phyloP scores from a whole-genome alignment of 2,329 filamentous ascomycete species.

The Dothistroma pini region DNA sequence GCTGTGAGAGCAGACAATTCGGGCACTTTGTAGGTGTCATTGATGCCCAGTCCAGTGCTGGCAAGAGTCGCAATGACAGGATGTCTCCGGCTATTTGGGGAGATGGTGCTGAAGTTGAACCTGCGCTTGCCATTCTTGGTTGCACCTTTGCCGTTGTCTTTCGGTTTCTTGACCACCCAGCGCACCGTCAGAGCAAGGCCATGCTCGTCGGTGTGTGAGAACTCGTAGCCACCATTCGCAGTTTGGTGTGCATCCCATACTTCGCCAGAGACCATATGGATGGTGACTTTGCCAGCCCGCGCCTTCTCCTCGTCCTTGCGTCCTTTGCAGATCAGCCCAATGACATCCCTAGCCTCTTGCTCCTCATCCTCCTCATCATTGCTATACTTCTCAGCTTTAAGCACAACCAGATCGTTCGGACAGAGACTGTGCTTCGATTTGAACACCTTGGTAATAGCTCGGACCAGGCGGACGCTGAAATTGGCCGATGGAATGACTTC shows the following conservation, averaged over 20 bases:
- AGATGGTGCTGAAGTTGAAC: slow-evolving; percentile 75
- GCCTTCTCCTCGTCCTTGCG: slow-evolving; percentile 44
- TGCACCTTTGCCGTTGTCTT: slow-evolving; percentile 36
- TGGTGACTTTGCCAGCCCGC: slow-evolving; percentile 61
- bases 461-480: slow-evolving; percentile 57
- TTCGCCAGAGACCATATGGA: slow-evolving; percentile 55
- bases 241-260: slow-evolving; percentile 45
- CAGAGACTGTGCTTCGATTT: slow-evolving; percentile 61
- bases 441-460: slow-evolving; percentile 62
- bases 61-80: slow-evolving; percentile 70
- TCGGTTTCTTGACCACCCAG: slow-evolving; percentile 59
- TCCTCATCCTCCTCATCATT: slow-evolving; percentile 51
- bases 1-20: slow-evolving; percentile 29
- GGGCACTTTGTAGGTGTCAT: slow-evolving; percentile 60
- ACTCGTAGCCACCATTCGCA: slow-evolving; percentile 50
- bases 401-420: slow-evolving; percentile 65
- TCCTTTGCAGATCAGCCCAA: slow-evolving; percentile 63
- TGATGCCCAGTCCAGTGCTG: slow-evolving; percentile 61
- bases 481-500: slow-evolving; percentile 63
- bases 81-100: slow-evolving; percentile 64
- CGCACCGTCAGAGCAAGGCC: slow-evolving; percentile 60
- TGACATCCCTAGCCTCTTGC: slow-evolving; percentile 52
- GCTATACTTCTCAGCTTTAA: slow-evolving; percentile 66
- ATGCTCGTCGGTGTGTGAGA: slow-evolving; percentile 56
- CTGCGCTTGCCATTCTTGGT: slow-evolving; percentile 42